Evolutionary conservation across 2,329 filamentous ascomycete genomes (phyloP).

Genomic region (Alternaria triticimaculans): DNA sequence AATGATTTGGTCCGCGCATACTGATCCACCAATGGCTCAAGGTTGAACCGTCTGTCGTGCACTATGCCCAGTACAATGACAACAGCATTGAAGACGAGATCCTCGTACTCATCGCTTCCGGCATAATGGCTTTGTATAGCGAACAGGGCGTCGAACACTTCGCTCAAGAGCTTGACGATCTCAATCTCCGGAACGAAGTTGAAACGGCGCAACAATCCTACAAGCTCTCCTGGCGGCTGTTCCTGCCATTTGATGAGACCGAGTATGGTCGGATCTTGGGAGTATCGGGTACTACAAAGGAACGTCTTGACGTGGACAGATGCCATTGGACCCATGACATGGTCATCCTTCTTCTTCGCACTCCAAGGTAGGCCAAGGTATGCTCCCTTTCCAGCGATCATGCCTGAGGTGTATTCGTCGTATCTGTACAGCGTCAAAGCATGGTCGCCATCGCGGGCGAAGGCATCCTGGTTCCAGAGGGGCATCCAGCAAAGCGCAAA

Average conservation of each 20-base stretch:
- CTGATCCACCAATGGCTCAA: constrained; percentile 87
- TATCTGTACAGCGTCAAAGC: constrained; percentile 85
- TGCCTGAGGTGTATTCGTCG: constrained; percentile 85
- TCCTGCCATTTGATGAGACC: constrained; percentile 88
- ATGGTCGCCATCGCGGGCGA: constrained; percentile 84
- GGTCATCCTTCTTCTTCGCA: constrained; percentile 74
- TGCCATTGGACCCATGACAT: constrained; percentile 78
- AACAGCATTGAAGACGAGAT: constrained; percentile 87
- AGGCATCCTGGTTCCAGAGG: constrained; percentile 90
- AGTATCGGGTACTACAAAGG: constrained; percentile 92
- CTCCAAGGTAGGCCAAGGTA: constrained; percentile 87
- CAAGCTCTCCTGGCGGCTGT: constrained; percentile 72
- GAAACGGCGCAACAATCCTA: constrained; percentile 78
- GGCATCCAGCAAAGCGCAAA: constrained; percentile 94
- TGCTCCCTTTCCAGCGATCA: constrained; percentile 76
- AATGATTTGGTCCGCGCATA: constrained; percentile 90
- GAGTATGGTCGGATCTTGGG: constrained; percentile 86
- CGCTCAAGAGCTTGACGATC: constrained; percentile 88
- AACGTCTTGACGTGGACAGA: constrained; percentile 81
- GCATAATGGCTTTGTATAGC: constrained; percentile 88
- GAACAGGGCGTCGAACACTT: constrained; percentile 91
- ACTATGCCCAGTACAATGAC: constrained; percentile 92
- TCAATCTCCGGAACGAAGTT: constrained; percentile 97
- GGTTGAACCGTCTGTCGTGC: constrained; percentile 90
- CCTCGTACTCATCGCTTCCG: constrained; percentile 91